These are phyloP conservation scores for Magnaporthiopsis rhizophila DNA, from an alignment of 2,329 filamentous ascomycete genomes.

Conservation along the genomic window DNA sequence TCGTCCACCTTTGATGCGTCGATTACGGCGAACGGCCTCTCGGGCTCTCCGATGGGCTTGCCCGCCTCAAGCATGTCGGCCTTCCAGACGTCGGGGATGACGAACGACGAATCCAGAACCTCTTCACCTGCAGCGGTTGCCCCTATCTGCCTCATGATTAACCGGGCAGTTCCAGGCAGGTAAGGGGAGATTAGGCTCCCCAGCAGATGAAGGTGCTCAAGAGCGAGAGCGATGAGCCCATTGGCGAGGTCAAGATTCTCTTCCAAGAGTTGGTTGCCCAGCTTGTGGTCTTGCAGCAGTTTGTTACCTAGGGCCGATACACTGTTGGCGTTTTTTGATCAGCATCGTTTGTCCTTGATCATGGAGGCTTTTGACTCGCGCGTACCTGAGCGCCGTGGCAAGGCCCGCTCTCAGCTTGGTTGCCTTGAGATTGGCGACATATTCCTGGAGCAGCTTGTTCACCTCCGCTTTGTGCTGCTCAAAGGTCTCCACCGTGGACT, in stretches of 20 bases:
- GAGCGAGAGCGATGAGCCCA: slow-evolving; percentile 63
- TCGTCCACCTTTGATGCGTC: slow-evolving; percentile 64
- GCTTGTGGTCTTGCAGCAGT: slow-evolving; percentile 33
- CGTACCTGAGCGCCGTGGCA: slow-evolving; percentile 49
- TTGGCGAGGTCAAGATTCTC: slow-evolving; percentile 47
- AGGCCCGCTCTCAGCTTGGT: slow-evolving; percentile 64
- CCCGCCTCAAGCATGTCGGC: slow-evolving; percentile 56
- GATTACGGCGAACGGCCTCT: slow-evolving; percentile 57
- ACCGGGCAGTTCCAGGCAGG: slow-evolving; percentile 69
- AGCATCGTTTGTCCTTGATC: not conserved
- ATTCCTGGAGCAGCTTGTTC: slow-evolving; percentile 58
- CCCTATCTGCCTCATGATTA: slow-evolving; percentile 67
- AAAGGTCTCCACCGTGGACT: slow-evolving; percentile 1
- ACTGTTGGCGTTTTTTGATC: not conserved
- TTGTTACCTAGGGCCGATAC: slow-evolving; percentile 52
- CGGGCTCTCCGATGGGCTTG: slow-evolving; percentile 63
- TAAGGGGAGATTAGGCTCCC: slow-evolving; percentile 75
- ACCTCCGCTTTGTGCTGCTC: slow-evolving; percentile 34
- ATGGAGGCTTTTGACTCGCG: slow-evolving; percentile 39
- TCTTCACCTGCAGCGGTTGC: not conserved
- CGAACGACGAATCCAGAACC: slow-evolving; percentile 17
- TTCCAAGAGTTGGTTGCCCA: slow-evolving; percentile 37
- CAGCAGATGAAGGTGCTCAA: slow-evolving; percentile 78
- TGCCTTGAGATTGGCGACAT: slow-evolving; percentile 59
- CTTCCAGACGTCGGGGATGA: slow-evolving; percentile 60